A percentile compares a stretch with the other conserved stretches of the same genome.
phyloP scores from a whole-genome alignment of 2,329 filamentous ascomycete genomes.

The Cladosporium austrohemisphaericum region DNA sequence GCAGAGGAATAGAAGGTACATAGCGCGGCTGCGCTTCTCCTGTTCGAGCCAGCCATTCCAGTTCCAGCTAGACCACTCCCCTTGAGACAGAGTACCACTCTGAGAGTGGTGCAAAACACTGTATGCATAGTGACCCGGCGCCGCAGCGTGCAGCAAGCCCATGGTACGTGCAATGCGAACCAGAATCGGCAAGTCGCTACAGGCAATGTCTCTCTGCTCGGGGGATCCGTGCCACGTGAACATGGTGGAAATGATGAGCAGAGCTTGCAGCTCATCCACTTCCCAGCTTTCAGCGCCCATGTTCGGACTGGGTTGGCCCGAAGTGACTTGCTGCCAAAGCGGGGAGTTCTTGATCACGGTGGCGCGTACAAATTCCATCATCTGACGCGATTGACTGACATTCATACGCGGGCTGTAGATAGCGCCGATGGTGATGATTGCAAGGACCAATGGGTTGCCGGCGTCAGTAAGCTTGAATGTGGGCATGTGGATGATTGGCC shows the following conservation, averaged over 20 bases:
- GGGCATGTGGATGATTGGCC: conserved; percentile 67
- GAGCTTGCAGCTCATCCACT: conserved; percentile 64
- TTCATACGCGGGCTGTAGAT: conserved; percentile 66
- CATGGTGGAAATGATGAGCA: conserved; percentile 59
- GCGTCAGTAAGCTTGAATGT: conserved; percentile 65
- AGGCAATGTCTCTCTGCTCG: conserved; percentile 60
- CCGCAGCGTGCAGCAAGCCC: conserved; percentile 54
- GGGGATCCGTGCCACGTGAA: conserved; percentile 69
- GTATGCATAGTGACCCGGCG: conserved; percentile 45
- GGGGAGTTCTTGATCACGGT: conserved; percentile 56
- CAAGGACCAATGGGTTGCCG: conserved; percentile 63
- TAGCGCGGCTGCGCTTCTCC: conserved; percentile 62
- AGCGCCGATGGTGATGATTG: conserved; percentile 69
- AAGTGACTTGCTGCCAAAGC: conserved; percentile 45
- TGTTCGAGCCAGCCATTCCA: conserved; percentile 68
- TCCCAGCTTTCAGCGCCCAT: conserved; percentile 38
- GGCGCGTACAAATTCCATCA: conserved; percentile 62
- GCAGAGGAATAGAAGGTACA: conserved; percentile 62
- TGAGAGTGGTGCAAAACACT: conserved; percentile 61
- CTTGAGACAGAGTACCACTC: conserved; percentile 42
- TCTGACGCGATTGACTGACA: conserved; percentile 59
- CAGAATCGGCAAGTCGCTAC: conserved; percentile 56
- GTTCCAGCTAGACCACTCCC: conserved; percentile 54
- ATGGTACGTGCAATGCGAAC: conserved; percentile 56
- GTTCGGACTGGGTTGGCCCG: conserved; percentile 36